phyloP scores from a whole-genome alignment of 495 filamentous ascomycete genomes.

The Hypoxylon fragiforme region DNA sequence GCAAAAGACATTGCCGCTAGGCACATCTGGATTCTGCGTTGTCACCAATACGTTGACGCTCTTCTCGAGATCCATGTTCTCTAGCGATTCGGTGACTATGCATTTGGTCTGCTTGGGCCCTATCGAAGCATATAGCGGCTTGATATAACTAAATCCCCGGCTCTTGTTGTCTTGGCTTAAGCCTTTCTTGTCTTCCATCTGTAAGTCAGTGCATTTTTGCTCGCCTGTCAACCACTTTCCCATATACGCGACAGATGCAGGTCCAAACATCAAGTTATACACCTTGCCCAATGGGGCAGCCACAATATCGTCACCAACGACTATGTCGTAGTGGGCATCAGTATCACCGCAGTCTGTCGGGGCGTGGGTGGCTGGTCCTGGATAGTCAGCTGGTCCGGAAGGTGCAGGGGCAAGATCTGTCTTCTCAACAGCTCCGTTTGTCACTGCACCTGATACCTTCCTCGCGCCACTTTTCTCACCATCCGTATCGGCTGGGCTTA shows the following conservation, averaged over 20 bases:
- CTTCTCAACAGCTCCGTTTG: conserved; percentile 55
- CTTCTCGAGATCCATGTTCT: conserved; percentile 84
- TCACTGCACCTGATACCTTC: conserved; percentile 66
- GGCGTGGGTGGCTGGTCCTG: conserved; percentile 79
- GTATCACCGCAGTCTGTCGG: conserved; percentile 82
- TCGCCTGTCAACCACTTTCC: conserved; percentile 81
- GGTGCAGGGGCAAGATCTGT: conserved; percentile 54
- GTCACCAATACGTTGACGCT: conserved; percentile 73
- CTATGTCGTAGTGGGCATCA: conserved; percentile 77
- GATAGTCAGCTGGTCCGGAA: conserved; percentile 65
- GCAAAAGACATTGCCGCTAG: conserved; percentile 86
- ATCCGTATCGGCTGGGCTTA: conserved; percentile 65
- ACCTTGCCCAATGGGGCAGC: conserved; percentile 89
- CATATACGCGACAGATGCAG: conserved; percentile 76
- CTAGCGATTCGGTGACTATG: conserved; percentile 79
- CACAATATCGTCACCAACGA: conserved; percentile 82
- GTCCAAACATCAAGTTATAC: conserved; percentile 84
- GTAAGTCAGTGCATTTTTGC: conserved; percentile 84
- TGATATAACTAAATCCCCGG: conserved; percentile 85
- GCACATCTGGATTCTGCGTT: conserved; percentile 94
- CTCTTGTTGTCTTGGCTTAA: conserved; percentile 71
- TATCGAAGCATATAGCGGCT: conserved; percentile 79
- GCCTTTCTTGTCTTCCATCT: conserved; percentile 81
- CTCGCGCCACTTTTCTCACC: conserved; percentile 60
- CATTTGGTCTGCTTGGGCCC: conserved; percentile 96